Percentiles rank a stretch among this genome's conserved stretches.
Conservation (phyloP, 2,329 filamentous ascomycete genomes). For the Rhinocladiella similis region DNA sequence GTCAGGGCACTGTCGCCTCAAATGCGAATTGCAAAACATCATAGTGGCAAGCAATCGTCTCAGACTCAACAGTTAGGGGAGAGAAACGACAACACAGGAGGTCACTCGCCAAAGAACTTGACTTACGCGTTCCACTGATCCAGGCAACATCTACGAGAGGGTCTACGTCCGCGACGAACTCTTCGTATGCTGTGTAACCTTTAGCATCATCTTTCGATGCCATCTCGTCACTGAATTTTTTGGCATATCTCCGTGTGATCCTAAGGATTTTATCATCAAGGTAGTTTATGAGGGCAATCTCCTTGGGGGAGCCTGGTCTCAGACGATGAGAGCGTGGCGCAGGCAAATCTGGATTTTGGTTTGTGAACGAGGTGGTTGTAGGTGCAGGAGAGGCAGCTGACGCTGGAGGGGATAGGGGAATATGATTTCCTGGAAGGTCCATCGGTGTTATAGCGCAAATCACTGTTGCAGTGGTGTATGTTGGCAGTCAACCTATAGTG, state of each 20-base stretch:
- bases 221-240: constrained; percentile 44
- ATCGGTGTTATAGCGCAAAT: not conserved
- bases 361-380: constrained; percentile 4
- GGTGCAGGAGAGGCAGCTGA: constrained; percentile 22
- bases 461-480: no score
- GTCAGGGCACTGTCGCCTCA: constrained; percentile 8
- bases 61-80: no score
- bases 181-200: constrained; percentile 64
- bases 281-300: constrained; percentile 58
- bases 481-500: no score
- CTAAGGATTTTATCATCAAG: constrained; percentile 54
- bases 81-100: no score
- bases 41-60: no score
- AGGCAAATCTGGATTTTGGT: constrained; percentile 44
- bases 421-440: constrained; percentile 7
- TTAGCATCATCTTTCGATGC: constrained; percentile 39
- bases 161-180: constrained; percentile 74
- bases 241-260: constrained; percentile 55
- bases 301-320: constrained; percentile 57
- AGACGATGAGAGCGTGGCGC: constrained; percentile 55
- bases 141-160: constrained; percentile 77
- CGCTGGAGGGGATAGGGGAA: constrained; percentile 18
- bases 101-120: not conserved
- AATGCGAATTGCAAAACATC: not conserved
- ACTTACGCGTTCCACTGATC: constrained; percentile 82